phyloP scores from a whole-genome alignment of 495 filamentous ascomycete genomes.

The Penicillium cinerascens region DNA sequence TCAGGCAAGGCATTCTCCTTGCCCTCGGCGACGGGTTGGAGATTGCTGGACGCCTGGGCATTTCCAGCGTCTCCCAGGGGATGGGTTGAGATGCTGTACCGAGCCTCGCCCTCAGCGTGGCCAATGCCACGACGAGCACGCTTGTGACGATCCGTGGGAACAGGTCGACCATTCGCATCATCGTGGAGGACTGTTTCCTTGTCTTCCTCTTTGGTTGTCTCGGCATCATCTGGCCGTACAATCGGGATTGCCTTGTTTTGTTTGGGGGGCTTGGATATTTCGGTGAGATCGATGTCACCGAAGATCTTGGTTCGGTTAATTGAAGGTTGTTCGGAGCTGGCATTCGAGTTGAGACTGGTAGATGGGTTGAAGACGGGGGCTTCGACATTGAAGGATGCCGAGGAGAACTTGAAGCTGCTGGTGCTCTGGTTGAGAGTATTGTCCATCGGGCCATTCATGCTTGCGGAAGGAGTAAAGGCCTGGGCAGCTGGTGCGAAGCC shows the following conservation, averaged over 20 bases:
- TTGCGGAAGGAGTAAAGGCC: conserved; percentile 62
- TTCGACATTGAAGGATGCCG: conserved; percentile 73
- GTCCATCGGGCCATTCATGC: conserved; percentile 2
- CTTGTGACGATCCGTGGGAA: conserved; percentile 62
- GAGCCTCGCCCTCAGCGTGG: conserved; percentile 64
- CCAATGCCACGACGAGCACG: conserved; percentile 57
- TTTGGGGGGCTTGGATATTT: conserved; percentile 60
- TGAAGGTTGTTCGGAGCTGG: conserved; percentile 21
- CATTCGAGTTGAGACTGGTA: conserved; percentile 25
- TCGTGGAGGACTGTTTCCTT: conserved; percentile 35
- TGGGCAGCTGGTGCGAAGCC: conserved; percentile 67
- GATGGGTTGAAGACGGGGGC: conserved; percentile 75
- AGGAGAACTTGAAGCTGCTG: conserved; percentile 71
- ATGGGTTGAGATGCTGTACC: conserved; percentile 61
- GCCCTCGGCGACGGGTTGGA: conserved; percentile 35
- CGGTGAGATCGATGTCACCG: conserved; percentile 64
- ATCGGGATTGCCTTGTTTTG: conserved; percentile 82
- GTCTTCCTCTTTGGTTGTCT: conserved; percentile 43
- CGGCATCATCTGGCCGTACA: conserved; percentile 57
- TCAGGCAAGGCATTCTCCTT: conserved; percentile 45
- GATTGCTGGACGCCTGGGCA: conserved; percentile 24
- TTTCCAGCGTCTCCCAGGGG: conserved; percentile 42
- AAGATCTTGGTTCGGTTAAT: conserved; percentile 59
- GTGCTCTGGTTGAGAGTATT: conserved; percentile 17
- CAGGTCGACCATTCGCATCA: conserved; percentile 28